phyloP scores from a whole-genome alignment of 73 alveolate genomes.

The Blepharisma japonicum region DNA sequence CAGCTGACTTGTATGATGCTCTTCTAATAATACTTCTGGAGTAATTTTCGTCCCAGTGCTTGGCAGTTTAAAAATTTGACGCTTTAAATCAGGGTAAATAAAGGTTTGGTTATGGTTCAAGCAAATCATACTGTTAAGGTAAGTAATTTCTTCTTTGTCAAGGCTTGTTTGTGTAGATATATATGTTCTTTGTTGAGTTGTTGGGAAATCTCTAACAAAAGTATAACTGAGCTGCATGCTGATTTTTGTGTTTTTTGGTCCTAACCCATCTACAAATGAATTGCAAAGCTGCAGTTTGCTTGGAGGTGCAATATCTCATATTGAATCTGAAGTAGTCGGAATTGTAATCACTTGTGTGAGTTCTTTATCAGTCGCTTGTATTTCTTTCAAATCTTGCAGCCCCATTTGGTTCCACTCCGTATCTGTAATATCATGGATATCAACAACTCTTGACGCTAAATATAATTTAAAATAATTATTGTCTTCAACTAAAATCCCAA shows the following conservation, averaged over 20 bases:
- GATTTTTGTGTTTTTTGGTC: neutral
- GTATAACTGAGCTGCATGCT: neutral
- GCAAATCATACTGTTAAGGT: neutral
- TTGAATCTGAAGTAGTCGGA: conserved; percentile 47
- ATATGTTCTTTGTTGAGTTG: neutral
- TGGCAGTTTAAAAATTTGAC: neutral
- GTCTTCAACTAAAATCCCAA: conserved; percentile 35
- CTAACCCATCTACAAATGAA: neutral
- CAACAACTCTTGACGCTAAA: conserved; percentile 17
- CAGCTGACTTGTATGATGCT: neutral
- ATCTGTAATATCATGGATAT: neutral
- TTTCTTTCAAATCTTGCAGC: conserved; percentile 21
- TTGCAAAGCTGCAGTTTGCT: conserved; percentile 16
- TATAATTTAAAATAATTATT: conserved; percentile 28
- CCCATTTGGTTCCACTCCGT: neutral
- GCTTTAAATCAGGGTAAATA: neutral
- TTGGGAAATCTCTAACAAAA: neutral
- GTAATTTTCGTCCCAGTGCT: neutral
- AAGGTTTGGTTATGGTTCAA: neutral
- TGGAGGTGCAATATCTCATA: conserved; percentile 71
- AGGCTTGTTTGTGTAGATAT: neutral
- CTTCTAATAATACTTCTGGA: neutral
- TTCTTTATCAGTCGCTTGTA: conserved; percentile 46
- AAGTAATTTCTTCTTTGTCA: neutral
- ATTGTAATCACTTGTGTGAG: conserved; percentile 59